Conservation (phyloP, 345 rosid genomes). For the Mangifera indica region DNA sequence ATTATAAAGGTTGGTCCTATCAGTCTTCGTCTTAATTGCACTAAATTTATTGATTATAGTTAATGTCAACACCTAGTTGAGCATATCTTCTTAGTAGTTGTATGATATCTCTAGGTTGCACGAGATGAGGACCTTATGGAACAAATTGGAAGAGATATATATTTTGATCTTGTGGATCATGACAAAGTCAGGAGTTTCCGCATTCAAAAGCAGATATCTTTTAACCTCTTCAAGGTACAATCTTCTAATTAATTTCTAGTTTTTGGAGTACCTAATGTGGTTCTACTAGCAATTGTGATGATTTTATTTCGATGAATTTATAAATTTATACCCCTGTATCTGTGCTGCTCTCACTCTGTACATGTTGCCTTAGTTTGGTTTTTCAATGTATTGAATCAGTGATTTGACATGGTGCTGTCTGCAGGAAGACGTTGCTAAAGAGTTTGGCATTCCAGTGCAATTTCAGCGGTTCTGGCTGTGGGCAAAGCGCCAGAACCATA, state of each 20-base stretch:
- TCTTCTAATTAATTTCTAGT: background rate
- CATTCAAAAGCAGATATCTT: conserved; percentile 75
- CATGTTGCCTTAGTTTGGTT: background rate
- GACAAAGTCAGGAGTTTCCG: conserved; percentile 92
- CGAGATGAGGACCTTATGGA: conserved; percentile 79
- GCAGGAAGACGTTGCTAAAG: conserved; percentile 96
- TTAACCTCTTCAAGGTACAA: conserved; percentile 76
- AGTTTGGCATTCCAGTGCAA: conserved; percentile 79
- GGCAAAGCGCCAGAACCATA: conserved; percentile 95
- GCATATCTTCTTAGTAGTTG: conserved; percentile 15
- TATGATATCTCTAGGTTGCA: conserved; percentile 59
- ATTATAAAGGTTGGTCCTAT: conserved; percentile 62
- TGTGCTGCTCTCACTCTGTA: background rate
- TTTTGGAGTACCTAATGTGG: background rate
- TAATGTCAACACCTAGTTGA: background rate
- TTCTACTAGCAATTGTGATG: background rate
- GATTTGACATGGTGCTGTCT: background rate
- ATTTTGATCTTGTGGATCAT: conserved; percentile 95
- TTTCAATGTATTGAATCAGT: conserved; percentile 6
- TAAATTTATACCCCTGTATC: background rate
- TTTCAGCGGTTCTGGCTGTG: conserved; percentile 93
- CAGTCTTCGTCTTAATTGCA: conserved; percentile 1
- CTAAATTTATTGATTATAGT: background rate
- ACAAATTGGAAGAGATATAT: conserved; percentile 89
- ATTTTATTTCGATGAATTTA: background rate